Conservation (phyloP, 768 basidiomycete genomes). For the Mycena pura region DNA sequence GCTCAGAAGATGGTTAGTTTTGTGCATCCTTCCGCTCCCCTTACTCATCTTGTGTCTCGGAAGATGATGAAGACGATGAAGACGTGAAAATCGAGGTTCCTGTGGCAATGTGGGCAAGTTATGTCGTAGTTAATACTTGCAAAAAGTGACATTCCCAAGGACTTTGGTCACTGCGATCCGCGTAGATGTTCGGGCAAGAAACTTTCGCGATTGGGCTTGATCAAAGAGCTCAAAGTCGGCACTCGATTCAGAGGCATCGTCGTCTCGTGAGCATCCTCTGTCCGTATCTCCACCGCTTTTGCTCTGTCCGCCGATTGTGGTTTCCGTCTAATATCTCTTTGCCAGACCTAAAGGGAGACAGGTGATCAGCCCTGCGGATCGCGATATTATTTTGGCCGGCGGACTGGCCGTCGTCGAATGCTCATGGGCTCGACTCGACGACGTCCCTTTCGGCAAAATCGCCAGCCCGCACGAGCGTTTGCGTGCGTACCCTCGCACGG, state of each 20-base stretch:
- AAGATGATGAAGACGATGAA: slow-evolving; percentile 29
- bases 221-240: slow-evolving; percentile 84
- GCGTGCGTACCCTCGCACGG: slow-evolving; percentile 53
- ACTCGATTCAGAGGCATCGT: slow-evolving; percentile 90
- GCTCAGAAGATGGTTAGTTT: slow-evolving; percentile 28
- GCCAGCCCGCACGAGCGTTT: slow-evolving; percentile 91
- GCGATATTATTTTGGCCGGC: slow-evolving; percentile 70
- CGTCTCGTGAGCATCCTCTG: slow-evolving; percentile 74
- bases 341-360: slow-evolving; percentile 82
- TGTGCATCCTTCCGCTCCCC: background rate
- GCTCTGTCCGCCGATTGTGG: background rate
- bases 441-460: slow-evolving; percentile 94
- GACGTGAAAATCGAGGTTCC: slow-evolving; percentile 63
- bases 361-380: slow-evolving; percentile 83
- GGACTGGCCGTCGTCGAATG: slow-evolving; percentile 99
- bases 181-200: slow-evolving; percentile 85
- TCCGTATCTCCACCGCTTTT: slow-evolving; percentile 5
- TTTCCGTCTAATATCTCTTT: background rate
- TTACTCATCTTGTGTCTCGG: background rate
- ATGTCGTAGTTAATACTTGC: background rate
- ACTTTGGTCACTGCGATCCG: slow-evolving; percentile 98
- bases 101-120: slow-evolving; percentile 95
- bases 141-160: slow-evolving; percentile 52
- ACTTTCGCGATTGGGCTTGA: slow-evolving; percentile 82
- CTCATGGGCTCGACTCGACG: slow-evolving; percentile 95